A percentile compares a stretch with the other conserved stretches of the same genome.
These are phyloP conservation scores for Eimeria praecox DNA, from an alignment of 169 alveolate genomes.

Conservation along the genomic window DNA sequence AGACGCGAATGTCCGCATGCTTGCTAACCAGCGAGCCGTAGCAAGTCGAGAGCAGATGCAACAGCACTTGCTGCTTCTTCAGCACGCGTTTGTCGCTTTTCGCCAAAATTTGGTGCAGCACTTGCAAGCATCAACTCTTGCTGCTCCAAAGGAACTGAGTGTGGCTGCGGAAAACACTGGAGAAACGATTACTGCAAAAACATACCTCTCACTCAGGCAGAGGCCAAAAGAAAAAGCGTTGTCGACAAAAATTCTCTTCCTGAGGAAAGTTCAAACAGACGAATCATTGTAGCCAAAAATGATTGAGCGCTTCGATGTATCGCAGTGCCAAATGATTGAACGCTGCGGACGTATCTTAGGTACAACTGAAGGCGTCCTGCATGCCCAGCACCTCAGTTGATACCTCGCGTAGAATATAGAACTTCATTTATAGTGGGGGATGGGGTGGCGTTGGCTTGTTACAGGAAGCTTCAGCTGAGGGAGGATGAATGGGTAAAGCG, in stretches of 20 bases:
- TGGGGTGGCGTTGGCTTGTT: not conserved
- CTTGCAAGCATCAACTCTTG: slow-evolving; percentile 1
- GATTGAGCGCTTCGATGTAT: not conserved
- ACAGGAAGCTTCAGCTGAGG: slow-evolving; percentile 50
- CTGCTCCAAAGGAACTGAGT: slow-evolving; percentile 60
- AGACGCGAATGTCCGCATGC: slow-evolving; percentile 16
- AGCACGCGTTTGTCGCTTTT: slow-evolving; percentile 61
- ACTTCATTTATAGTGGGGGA: not conserved
- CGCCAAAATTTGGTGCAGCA: slow-evolving; percentile 45
- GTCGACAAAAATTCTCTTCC: slow-evolving; percentile 25
- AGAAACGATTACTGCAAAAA: not conserved
- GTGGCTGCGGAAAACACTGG: slow-evolving; percentile 53
- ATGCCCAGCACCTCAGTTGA: not conserved
- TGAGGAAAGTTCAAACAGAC: slow-evolving; percentile 39
- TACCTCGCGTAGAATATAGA: not conserved
- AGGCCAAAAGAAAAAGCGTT: slow-evolving; percentile 21
- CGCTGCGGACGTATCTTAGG: not conserved
- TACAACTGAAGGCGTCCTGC: not conserved
- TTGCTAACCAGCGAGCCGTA: slow-evolving; percentile 17
- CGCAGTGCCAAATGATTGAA: not conserved
- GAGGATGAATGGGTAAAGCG: slow-evolving; percentile 60
- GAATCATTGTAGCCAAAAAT: not conserved
- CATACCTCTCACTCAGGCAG: slow-evolving; percentile 10
- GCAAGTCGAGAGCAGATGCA: not conserved
- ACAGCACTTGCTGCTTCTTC: slow-evolving; percentile 60